Evolutionary conservation across 2,329 filamentous ascomycete species (phyloP).

Genomic region (Colletotrichum filicis): DNA sequence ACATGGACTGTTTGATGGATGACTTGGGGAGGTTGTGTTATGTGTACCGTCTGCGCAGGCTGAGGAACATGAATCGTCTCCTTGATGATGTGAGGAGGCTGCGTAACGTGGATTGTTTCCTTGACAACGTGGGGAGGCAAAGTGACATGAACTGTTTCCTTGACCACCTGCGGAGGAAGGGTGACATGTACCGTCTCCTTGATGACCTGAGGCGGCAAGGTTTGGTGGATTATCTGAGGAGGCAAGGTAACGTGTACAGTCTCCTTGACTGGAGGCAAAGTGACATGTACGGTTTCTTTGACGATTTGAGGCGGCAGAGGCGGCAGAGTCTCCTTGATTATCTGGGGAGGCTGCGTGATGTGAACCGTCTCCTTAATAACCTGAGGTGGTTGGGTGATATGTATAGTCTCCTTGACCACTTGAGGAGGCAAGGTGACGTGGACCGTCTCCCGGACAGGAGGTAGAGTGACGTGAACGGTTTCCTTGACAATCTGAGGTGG

Average conservation of each 20-base stretch:
- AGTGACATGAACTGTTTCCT: slow-evolving; percentile 28
- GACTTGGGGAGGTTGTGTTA: slow-evolving; percentile 14
- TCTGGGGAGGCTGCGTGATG: neutral
- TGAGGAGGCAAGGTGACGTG: slow-evolving; percentile 2
- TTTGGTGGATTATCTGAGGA: slow-evolving; percentile 9
- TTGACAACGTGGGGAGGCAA: slow-evolving; percentile 3
- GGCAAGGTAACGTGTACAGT: slow-evolving; percentile 15
- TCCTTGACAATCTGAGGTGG: slow-evolving; percentile 24
- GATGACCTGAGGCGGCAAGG: neutral
- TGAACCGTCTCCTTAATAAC: neutral
- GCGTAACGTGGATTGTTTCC: slow-evolving; percentile 12
- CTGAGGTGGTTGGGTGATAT: neutral
- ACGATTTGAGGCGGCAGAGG: slow-evolving; percentile 10
- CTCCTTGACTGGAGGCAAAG: neutral
- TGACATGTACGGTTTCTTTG: slow-evolving; percentile 1
- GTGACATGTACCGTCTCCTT: slow-evolving; percentile 2
- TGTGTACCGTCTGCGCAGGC: slow-evolving; percentile 18
- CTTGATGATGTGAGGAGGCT: neutral
- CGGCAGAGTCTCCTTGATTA: slow-evolving; percentile 17
- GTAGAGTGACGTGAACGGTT: slow-evolving; percentile 18
- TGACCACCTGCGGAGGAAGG: slow-evolving; percentile 15
- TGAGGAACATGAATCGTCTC: slow-evolving; percentile 6
- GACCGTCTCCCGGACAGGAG: slow-evolving; percentile 5
- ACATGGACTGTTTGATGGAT: slow-evolving; percentile 15
- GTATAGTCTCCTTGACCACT: neutral